Percentiles rank a stretch among this genome's conserved stretches.
Conservation (phyloP, 768 basidiomycete species). For the Hebeloma cylindrosporum region DNA sequence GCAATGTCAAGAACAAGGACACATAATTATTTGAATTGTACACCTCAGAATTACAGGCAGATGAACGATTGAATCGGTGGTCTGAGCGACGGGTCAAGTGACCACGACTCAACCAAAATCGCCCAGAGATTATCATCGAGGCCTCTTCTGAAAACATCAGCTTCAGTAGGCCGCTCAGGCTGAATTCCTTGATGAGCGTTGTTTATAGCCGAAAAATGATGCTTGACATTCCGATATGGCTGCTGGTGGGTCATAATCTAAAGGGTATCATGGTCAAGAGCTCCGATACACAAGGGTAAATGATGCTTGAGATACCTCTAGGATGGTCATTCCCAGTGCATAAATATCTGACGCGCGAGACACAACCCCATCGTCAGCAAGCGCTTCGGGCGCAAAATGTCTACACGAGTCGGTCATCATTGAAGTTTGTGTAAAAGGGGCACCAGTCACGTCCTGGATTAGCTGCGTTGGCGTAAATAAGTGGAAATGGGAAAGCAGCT, state of each 20-base stretch:
- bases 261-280: neutral
- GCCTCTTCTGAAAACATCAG: conserved; percentile 37
- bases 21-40: no score
- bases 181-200: conserved; percentile 40
- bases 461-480: conserved; percentile 33
- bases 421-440: conserved; percentile 54
- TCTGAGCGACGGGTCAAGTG: conserved; percentile 31
- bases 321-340: conserved; percentile 55
- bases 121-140: conserved; percentile 48
- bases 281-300: neutral
- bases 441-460: conserved; percentile 56
- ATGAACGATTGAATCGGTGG: conserved; percentile 42
- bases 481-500: neutral
- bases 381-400: conserved; percentile 60
- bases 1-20: no score
- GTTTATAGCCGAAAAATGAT: conserved; percentile 53
- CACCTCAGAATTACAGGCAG: neutral
- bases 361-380: conserved; percentile 47
- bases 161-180: conserved; percentile 41
- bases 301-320: conserved; percentile 38
- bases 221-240: conserved; percentile 50
- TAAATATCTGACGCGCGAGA: conserved; percentile 53
- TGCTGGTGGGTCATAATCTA: conserved; percentile 55
- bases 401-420: conserved; percentile 46
- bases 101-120: conserved; percentile 45